These are phyloP conservation scores for Suhomyces bolitotheri DNA, from an alignment of 1,139 yeast species.

Conservation along the genomic window DNA sequence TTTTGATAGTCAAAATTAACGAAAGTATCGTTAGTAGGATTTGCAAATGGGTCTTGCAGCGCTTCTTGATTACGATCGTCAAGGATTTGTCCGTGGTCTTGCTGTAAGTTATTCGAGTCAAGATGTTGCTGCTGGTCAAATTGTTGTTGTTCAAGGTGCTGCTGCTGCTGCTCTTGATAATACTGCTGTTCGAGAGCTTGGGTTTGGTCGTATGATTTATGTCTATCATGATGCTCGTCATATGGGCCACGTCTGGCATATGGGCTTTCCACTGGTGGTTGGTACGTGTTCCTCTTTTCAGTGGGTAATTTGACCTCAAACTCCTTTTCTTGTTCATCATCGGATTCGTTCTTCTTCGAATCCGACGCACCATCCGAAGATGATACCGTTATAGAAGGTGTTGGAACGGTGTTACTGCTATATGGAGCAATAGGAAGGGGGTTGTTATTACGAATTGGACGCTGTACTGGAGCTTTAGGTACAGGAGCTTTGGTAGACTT, in stretches of 20 bases:
- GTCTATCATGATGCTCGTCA: slow-evolving; percentile 16
- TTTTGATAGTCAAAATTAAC: slow-evolving; percentile 36
- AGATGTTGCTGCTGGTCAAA: slow-evolving; percentile 3
- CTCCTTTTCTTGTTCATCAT: slow-evolving; percentile 30
- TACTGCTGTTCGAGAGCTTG: slow-evolving; percentile 16
- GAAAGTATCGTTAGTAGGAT: slow-evolving; percentile 19
- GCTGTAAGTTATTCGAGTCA: slow-evolving; percentile 5
- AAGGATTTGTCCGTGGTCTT: slow-evolving; percentile 2
- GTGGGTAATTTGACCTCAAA: slow-evolving; percentile 37
- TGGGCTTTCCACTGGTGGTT: slow-evolving; percentile 36
- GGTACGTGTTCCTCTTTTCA: slow-evolving; percentile 32
- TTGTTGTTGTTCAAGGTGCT: slow-evolving; percentile 12
- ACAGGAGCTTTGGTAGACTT: slow-evolving; percentile 65
- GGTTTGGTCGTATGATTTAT: slow-evolving; percentile 12
- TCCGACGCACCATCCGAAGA: slow-evolving; percentile 5
- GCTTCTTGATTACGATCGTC: neutral
- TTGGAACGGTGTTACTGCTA: slow-evolving; percentile 8
- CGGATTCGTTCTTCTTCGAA: slow-evolving; percentile 16
- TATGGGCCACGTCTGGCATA: slow-evolving; percentile 28
- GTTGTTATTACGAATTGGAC: slow-evolving; percentile 5
- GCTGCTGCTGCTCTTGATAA: slow-evolving; percentile 9
- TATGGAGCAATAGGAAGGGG: slow-evolving; percentile 4
- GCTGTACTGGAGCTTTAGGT: slow-evolving; percentile 15
- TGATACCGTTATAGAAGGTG: slow-evolving; percentile 14
- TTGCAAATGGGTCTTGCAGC: slow-evolving; percentile 11